Evolutionary conservation across 2,329 filamentous ascomycete genomes (phyloP).

Genomic region (Gliomastix tumulicola): DNA sequence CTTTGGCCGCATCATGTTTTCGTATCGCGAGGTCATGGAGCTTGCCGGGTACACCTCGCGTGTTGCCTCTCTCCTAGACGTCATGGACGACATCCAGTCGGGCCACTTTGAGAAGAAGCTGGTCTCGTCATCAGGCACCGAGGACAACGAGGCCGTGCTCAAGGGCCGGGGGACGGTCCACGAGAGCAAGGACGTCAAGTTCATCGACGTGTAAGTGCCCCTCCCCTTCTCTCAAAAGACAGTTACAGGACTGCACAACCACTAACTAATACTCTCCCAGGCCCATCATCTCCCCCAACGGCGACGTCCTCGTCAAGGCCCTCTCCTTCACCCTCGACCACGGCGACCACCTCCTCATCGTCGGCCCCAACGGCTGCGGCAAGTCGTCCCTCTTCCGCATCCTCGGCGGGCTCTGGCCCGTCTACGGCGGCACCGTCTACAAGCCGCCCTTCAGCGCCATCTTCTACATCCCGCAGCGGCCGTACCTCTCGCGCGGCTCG

Average conservation of each 20-base stretch:
- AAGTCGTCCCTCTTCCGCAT: constrained; percentile 97
- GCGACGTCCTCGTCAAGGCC: constrained; percentile 80
- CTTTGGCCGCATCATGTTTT: constrained; percentile 95
- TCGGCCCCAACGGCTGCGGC: constrained; percentile 94
- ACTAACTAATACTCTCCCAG: constrained; percentile 26
- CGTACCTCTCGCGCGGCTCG: constrained; percentile 84
- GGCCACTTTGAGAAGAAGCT: constrained; percentile 96
- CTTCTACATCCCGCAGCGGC: constrained; percentile 96
- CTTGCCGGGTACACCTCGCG: constrained; percentile 91
- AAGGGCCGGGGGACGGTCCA: constrained; percentile 73
- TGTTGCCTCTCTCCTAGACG: constrained; percentile 81
- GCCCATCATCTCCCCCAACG: constrained; percentile 94
- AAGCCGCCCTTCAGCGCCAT: constrained; percentile 91
- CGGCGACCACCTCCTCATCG: constrained; percentile 86
- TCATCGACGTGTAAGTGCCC: constrained; percentile 64
- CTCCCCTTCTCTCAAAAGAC: constrained; percentile 1
- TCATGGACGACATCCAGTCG: constrained; percentile 87
- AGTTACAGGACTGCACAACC: constrained; percentile 10
- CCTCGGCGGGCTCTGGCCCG: constrained; percentile 91
- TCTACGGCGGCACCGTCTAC: constrained; percentile 88
- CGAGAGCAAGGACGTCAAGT: constrained; percentile 79
- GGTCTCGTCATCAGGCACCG: constrained; percentile 78
- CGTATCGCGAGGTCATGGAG: constrained; percentile 95
- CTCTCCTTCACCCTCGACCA: constrained; percentile 82
- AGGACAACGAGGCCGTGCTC: constrained; percentile 76